A percentile compares a stretch with the other conserved stretches of the same genome.
Evolutionary conservation across 495 filamentous ascomycete genomes (phyloP).

Genomic region (Hypoxylon crocopeplum): DNA sequence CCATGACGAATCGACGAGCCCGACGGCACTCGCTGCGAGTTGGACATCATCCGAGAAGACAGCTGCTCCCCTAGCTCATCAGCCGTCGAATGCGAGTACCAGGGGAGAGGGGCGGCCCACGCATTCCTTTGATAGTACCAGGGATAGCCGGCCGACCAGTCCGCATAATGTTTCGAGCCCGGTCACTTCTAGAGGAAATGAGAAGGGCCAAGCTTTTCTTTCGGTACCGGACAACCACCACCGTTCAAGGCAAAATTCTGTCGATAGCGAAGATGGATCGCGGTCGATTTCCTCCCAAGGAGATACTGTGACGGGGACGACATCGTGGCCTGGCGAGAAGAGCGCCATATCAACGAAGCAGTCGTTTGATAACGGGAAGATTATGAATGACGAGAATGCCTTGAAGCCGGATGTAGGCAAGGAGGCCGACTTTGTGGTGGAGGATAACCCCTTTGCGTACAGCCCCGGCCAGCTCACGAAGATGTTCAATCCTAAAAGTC

Average conservation of each 20-base stretch:
- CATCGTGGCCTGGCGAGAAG: slow-evolving; percentile 50
- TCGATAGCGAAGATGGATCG: slow-evolving; percentile 59
- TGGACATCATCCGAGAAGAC: slow-evolving; percentile 54
- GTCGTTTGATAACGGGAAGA: slow-evolving; percentile 50
- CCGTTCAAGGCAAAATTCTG: slow-evolving; percentile 60
- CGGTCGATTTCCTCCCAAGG: slow-evolving; percentile 55
- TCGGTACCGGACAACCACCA: slow-evolving; percentile 52
- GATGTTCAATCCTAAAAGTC: slow-evolving; percentile 75
- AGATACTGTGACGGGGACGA: slow-evolving; percentile 47
- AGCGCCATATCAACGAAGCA: slow-evolving; percentile 38
- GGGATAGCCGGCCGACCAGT: slow-evolving; percentile 82
- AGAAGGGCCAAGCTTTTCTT: slow-evolving; percentile 53
- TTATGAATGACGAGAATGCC: slow-evolving; percentile 60
- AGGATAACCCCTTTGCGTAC: slow-evolving; percentile 75
- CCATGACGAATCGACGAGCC: slow-evolving; percentile 53
- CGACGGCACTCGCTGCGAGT: slow-evolving; percentile 52
- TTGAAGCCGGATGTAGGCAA: slow-evolving; percentile 71
- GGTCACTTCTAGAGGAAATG: slow-evolving; percentile 52
- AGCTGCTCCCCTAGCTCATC: slow-evolving; percentile 47
- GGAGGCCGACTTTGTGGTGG: slow-evolving; percentile 68
- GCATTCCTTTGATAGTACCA: slow-evolving; percentile 71
- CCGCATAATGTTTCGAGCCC: slow-evolving; percentile 89
- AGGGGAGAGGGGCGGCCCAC: slow-evolving; percentile 61
- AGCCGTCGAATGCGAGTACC: slow-evolving; percentile 31
- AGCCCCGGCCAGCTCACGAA: slow-evolving; percentile 75